Percentiles rank a stretch among this genome's conserved stretches.
phyloP scores from a whole-genome alignment of 2,329 filamentous ascomycete genomes.

The Arachnomyces sp. region DNA sequence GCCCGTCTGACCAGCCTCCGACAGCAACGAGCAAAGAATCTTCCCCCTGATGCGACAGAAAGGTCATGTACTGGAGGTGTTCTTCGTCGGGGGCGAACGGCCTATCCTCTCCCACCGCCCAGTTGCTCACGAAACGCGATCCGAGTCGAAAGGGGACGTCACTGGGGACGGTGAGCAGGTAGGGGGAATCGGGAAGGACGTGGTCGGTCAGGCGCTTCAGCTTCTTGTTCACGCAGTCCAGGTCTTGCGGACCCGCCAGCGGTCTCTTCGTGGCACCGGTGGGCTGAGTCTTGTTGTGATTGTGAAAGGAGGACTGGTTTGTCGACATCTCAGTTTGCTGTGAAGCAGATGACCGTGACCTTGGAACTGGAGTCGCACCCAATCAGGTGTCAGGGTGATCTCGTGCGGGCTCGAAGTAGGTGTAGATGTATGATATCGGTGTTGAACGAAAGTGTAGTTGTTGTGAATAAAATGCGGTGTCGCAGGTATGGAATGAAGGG shows the following conservation, averaged over 20 bases:
- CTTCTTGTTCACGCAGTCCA: constrained; percentile 23
- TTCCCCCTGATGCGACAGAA: constrained; percentile 49
- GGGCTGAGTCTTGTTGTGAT: too few relatives aligned
- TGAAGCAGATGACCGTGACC: too few relatives aligned
- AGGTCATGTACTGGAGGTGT: constrained; percentile 55
- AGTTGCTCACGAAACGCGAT: constrained; percentile 36
- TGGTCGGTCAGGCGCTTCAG: constrained; percentile 33
- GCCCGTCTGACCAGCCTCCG: constrained; percentile 46
- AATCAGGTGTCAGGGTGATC: too few relatives aligned
- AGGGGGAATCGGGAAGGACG: constrained; percentile 37
- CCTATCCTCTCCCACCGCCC: constrained; percentile 41
- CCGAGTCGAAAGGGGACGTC: constrained; percentile 38
- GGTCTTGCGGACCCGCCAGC: constrained; percentile 10
- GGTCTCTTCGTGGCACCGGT: too few relatives aligned
- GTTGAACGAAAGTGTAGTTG: too few relatives aligned
- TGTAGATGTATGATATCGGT: too few relatives aligned
- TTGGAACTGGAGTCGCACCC: too few relatives aligned
- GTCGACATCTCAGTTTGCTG: too few relatives aligned
- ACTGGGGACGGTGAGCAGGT: constrained; percentile 39
- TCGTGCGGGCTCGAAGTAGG: too few relatives aligned
- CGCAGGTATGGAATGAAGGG: too few relatives aligned
- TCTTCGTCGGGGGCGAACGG: constrained; percentile 50
- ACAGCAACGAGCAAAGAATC: constrained; percentile 45
- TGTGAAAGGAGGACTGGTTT: too few relatives aligned
- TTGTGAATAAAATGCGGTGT: too few relatives aligned